Evolutionary conservation across 2,329 filamentous ascomycete genomes (phyloP).

Genomic region (Beauveria sp.): DNA sequence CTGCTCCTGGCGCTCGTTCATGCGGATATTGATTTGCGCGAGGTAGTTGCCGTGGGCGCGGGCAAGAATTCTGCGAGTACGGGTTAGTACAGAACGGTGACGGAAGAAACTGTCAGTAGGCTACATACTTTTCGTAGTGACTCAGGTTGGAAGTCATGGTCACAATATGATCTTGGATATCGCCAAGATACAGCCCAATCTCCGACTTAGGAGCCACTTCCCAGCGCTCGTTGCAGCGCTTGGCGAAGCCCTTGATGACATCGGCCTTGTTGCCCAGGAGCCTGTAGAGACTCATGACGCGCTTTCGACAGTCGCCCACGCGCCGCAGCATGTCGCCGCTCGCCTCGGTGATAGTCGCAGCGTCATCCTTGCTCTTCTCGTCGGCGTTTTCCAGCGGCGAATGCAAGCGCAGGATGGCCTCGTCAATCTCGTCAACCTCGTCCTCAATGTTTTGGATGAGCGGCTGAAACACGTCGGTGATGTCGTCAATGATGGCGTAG

Average conservation of each 20-base stretch:
- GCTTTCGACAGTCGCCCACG: conserved; percentile 91
- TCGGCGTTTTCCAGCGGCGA: conserved; percentile 41
- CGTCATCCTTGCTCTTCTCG: conserved; percentile 41
- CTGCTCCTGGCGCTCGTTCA: conserved; percentile 96
- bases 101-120: no score
- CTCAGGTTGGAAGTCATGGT: conserved; percentile 96
- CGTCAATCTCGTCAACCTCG: conserved; percentile 95
- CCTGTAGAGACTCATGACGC: conserved; percentile 92
- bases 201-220: conserved; percentile 90
- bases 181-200: conserved; percentile 93
- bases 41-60: conserved; percentile 94
- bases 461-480: conserved; percentile 92
- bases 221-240: conserved; percentile 97
- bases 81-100: not conserved
- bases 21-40: conserved; percentile 97
- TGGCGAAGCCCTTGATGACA: conserved; percentile 98
- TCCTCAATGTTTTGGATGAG: conserved; percentile 90
- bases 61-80: conserved; percentile 65
- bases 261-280: conserved; percentile 95
- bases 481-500: conserved; percentile 96
- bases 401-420: conserved; percentile 78
- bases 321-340: conserved; percentile 81
- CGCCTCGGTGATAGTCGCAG: conserved; percentile 35
- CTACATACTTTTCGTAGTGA: conserved; percentile 85
- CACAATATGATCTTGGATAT: conserved; percentile 98